phyloP scores from a whole-genome alignment of 441 rosid species.

The Croton setiger region DNA sequence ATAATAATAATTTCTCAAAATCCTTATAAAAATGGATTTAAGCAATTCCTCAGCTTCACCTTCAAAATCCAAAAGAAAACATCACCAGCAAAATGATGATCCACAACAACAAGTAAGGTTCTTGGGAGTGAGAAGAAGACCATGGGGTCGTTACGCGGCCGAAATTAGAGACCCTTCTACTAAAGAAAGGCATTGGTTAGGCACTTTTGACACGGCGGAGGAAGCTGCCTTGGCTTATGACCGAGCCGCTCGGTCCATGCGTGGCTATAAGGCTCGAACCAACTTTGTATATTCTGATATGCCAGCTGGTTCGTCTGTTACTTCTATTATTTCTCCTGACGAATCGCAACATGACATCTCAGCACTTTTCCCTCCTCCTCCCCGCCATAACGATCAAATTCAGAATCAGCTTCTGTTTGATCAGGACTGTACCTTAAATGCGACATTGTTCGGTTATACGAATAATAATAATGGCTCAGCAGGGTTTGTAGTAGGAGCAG shows the following conservation, averaged over 20 bases:
- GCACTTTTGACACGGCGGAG: slow-evolving; percentile 78
- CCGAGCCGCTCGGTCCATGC: slow-evolving; percentile 78
- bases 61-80: slow-evolving; percentile 55
- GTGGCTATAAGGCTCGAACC: slow-evolving; percentile 69
- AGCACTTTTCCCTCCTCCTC: slow-evolving; percentile 35
- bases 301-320: slow-evolving; percentile 73
- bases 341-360: slow-evolving; percentile 44
- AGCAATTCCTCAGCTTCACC: too few relatives aligned
- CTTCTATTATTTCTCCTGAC: slow-evolving; percentile 69
- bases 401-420: slow-evolving; percentile 25
- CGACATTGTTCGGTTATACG: neutral
- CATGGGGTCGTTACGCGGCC: slow-evolving; percentile 91
- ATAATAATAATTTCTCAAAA: too few relatives aligned
- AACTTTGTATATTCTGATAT: slow-evolving; percentile 76
- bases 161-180: slow-evolving; percentile 84
- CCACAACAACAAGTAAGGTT: slow-evolving; percentile 32
- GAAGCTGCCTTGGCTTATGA: slow-evolving; percentile 88
- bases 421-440: slow-evolving; percentile 25
- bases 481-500: neutral
- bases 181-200: slow-evolving; percentile 85
- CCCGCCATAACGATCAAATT: slow-evolving; percentile 19
- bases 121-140: slow-evolving; percentile 72
- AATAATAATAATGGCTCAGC: too few relatives aligned
- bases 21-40: too few relatives aligned
- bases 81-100: too few relatives aligned